These are phyloP conservation scores for Solanum lycopersicoides DNA, from an alignment of 257 asterid genomes.

Conservation along the genomic window DNA sequence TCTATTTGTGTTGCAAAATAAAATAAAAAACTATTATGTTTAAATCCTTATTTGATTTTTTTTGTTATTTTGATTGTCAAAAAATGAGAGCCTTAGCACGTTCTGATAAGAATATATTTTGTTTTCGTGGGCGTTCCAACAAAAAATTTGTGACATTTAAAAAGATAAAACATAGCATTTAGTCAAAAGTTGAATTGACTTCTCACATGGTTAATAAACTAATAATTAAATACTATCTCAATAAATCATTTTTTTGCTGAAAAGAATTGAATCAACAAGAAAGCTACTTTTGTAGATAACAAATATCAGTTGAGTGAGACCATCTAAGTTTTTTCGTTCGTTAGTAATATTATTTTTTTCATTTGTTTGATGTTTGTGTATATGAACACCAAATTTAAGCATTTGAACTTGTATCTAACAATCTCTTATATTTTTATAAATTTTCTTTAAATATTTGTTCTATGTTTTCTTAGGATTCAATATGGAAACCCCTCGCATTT, in stretches of 20 bases:
- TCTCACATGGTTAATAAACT: neutral
- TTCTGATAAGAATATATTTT: neutral
- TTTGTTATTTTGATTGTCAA: neutral
- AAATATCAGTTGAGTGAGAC: too few relatives aligned
- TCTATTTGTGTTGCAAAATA: neutral
- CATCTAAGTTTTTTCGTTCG: too few relatives aligned
- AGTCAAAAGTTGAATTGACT: neutral
- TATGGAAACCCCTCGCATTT: neutral
- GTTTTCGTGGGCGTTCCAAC: neutral
- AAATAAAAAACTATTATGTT: neutral
- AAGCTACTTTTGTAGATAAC: neutral
- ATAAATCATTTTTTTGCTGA: neutral
- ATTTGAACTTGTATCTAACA: neutral
- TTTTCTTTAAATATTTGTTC: too few relatives aligned
- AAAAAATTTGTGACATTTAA: neutral
- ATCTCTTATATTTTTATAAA: neutral
- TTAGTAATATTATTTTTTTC: neutral
- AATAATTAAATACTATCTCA: too few relatives aligned
- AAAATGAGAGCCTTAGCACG: neutral
- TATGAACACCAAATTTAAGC: neutral
- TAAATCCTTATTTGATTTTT: neutral
- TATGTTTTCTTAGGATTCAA: neutral
- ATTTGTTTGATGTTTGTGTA: too few relatives aligned
- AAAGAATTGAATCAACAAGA: too few relatives aligned
- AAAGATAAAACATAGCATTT: too few relatives aligned